A percentile compares a stretch with the other conserved stretches of the same genome.
Conservation (phyloP, 225 moss, liverwort and hornwort genomes). For the Physcomitrium patens region DNA sequence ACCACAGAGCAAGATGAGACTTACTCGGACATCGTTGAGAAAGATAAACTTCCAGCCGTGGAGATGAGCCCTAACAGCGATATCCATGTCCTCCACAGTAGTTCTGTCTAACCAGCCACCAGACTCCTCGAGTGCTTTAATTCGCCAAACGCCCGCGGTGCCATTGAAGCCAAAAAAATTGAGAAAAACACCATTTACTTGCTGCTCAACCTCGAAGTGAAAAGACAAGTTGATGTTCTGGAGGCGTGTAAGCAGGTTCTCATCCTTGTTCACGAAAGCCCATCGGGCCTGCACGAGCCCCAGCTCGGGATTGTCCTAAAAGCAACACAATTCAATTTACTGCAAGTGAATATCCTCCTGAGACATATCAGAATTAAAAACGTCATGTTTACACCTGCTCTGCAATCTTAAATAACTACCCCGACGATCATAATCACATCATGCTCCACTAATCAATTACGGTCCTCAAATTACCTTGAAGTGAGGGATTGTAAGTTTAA, state of each 20-base stretch:
- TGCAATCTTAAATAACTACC: too few species aligned
- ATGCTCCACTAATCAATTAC: neutral
- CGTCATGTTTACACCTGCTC: too few species aligned
- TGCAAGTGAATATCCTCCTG: neutral
- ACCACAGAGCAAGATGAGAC: neutral
- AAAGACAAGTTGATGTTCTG: constrained; percentile 28
- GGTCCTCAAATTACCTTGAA: constrained; percentile 47
- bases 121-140: constrained; percentile 35
- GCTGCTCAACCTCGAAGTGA: constrained; percentile 27
- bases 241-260: constrained; percentile 29
- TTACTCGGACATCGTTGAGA: constrained; percentile 33
- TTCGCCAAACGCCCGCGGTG: constrained; percentile 36
- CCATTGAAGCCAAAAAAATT: constrained; percentile 38
- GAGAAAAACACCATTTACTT: constrained; percentile 25
- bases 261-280: constrained; percentile 36
- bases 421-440: too few species aligned
- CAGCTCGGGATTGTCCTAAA: constrained; percentile 33
- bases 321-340: neutral
- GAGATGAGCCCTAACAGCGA: constrained; percentile 30
- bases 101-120: constrained; percentile 37
- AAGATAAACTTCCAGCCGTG: constrained; percentile 39
- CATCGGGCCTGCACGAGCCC: constrained; percentile 33
- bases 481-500: constrained; percentile 66
- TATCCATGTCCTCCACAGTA: constrained; percentile 38
- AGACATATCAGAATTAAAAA: too few species aligned